A percentile compares a stretch with the other conserved stretches of the same genome.
Conservation (phyloP, 768 basidiomycete genomes). For the Daedalea quercina region DNA sequence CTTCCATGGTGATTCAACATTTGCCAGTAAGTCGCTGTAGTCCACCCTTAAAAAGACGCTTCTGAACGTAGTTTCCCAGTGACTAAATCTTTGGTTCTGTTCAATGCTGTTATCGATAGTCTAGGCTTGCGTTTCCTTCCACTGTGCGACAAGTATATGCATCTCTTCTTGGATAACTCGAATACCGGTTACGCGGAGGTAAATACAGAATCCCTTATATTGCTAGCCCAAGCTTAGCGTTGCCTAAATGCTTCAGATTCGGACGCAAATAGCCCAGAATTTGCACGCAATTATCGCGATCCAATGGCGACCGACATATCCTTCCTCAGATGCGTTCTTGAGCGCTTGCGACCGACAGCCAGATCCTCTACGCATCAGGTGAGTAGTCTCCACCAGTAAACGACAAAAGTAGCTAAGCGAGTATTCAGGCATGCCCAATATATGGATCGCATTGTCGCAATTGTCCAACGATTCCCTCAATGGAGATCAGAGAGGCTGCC, state of each 20-base stretch:
- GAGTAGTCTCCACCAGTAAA: constrained; percentile 7
- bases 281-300: constrained; percentile 50
- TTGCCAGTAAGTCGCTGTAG: constrained; percentile 53
- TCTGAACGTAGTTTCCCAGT: constrained; percentile 36
- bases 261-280: constrained; percentile 60
- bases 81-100: constrained; percentile 64
- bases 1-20: constrained; percentile 80
- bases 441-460: constrained; percentile 46
- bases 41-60: neutral
- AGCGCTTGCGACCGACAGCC: constrained; percentile 39
- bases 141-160: constrained; percentile 60
- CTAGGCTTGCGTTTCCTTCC: constrained; percentile 62
- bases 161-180: constrained; percentile 67
- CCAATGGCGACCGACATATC: constrained; percentile 66
- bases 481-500: constrained; percentile 76
- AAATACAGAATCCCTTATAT: constrained; percentile 4
- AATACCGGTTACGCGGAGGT: constrained; percentile 86
- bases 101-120: constrained; percentile 60
- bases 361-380: constrained; percentile 65
- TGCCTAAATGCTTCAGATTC: constrained; percentile 42
- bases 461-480: constrained; percentile 50
- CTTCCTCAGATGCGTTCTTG: constrained; percentile 47
- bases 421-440: constrained; percentile 45
- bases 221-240: neutral
- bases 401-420: constrained; percentile 2